phyloP scores from a whole-genome alignment of 805 yeast species.

The Suhomyces sp. region DNA sequence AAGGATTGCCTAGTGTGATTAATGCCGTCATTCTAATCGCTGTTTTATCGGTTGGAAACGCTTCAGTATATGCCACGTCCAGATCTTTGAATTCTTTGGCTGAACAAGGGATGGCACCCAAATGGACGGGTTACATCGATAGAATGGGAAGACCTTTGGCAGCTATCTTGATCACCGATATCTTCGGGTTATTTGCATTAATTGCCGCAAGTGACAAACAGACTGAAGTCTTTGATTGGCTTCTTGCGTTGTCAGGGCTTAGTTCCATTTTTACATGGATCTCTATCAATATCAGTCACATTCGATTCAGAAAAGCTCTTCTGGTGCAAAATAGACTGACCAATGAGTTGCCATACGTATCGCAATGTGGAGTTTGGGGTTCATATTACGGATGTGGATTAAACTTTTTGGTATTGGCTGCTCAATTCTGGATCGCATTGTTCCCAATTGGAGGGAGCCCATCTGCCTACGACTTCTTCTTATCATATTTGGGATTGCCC shows the following conservation, averaged over 20 bases:
- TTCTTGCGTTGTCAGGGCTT: conserved; percentile 61
- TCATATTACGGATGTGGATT: conserved; percentile 50
- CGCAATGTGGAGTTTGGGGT: conserved; percentile 53
- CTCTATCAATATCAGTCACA: conserved; percentile 55
- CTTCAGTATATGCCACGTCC: conserved; percentile 65
- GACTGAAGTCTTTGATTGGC: conserved; percentile 60
- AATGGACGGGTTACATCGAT: conserved; percentile 56
- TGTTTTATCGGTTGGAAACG: conserved; percentile 69
- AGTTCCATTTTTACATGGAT: conserved; percentile 65
- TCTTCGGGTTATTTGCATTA: conserved; percentile 60
- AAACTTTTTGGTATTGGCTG: conserved; percentile 49
- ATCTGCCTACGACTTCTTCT: conserved; percentile 30
- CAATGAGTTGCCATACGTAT: conserved; percentile 50
- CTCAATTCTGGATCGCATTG: conserved; percentile 66
- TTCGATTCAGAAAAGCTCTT: conserved; percentile 59
- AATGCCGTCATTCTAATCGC: conserved; percentile 67
- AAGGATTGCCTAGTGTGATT: conserved; percentile 60
- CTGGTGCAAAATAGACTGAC: conserved; percentile 46
- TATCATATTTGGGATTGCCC: conserved; percentile 33
- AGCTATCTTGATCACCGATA: conserved; percentile 48
- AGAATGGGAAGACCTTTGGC: conserved; percentile 64
- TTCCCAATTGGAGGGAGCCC: conserved; percentile 50
- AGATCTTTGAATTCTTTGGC: conserved; percentile 63
- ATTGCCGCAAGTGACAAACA: conserved; percentile 52
- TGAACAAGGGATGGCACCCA: conserved; percentile 62